Conservation (phyloP, 495 filamentous ascomycete genomes). For the Glutinoglossum americanum region DNA sequence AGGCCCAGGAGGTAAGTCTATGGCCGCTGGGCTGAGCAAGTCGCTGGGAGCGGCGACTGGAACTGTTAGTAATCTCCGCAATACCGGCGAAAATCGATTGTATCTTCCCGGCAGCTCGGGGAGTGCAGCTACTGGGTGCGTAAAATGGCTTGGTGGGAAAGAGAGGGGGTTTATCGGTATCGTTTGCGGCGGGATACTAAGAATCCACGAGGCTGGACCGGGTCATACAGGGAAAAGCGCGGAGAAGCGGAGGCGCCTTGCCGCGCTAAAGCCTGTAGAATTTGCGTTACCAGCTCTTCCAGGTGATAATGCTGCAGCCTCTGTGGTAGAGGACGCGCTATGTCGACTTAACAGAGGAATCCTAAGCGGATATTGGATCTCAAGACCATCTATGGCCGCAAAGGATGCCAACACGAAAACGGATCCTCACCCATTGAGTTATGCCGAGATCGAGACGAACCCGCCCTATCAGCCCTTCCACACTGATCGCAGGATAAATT, state of each 20-base stretch:
- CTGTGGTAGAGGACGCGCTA: conserved; percentile 17
- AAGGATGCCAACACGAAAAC: conserved; percentile 4
- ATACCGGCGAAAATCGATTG: conserved; percentile 66
- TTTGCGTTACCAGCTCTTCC: conserved; percentile 32
- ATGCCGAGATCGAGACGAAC: conserved; percentile 84
- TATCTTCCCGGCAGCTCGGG: conserved; percentile 37
- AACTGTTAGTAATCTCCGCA: conserved; percentile 57
- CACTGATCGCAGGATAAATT: conserved; percentile 54
- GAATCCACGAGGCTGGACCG: conserved; percentile 31
- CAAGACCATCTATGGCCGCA: conserved; percentile 8
- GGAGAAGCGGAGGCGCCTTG: conserved; percentile 18
- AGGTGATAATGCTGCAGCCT: conserved; percentile 20
- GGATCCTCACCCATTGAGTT: conserved; percentile 37
- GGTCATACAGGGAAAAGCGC: conserved; percentile 4
- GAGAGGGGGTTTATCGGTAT: conserved; percentile 28
- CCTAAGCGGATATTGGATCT: conserved; percentile 14
- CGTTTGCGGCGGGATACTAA: conserved; percentile 39
- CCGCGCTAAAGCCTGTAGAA: conserved; percentile 34
- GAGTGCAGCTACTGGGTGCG: conserved; percentile 26
- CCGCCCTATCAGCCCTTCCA: conserved; percentile 82
- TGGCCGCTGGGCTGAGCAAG: conserved; percentile 64
- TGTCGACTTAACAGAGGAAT: neutral
- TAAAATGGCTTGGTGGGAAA: conserved; percentile 31
- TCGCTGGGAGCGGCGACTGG: conserved; percentile 64
- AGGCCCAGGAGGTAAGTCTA: conserved; percentile 49